Conservation (phyloP, 805 yeast species). For the Debaryomyces prosopidis region DNA sequence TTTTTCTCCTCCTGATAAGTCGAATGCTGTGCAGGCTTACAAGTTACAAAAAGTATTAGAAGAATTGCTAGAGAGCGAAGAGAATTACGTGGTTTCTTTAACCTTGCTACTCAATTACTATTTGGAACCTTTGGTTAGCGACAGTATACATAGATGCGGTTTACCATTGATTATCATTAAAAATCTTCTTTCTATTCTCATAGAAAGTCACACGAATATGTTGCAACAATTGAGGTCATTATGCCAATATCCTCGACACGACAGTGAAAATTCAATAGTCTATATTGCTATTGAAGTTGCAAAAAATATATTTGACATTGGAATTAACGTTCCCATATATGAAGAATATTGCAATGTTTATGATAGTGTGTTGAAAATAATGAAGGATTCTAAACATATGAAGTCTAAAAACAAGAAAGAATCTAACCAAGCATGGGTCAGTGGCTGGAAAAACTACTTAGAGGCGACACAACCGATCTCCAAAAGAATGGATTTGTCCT, state of each 20-base stretch:
- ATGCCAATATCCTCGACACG: slow-evolving; percentile 12
- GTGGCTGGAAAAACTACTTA: slow-evolving; percentile 35
- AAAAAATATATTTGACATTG: slow-evolving; percentile 11
- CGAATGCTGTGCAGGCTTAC: background rate
- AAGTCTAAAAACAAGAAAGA: slow-evolving; percentile 1
- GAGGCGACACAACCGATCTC: slow-evolving; percentile 43
- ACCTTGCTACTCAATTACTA: slow-evolving; percentile 44
- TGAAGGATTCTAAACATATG: slow-evolving; percentile 23
- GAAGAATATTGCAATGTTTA: slow-evolving; percentile 34
- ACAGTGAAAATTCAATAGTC: background rate
- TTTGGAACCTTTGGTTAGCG: slow-evolving; percentile 35
- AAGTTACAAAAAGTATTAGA: slow-evolving; percentile 29
- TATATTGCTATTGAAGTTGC: slow-evolving; percentile 4
- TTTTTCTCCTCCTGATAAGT: slow-evolving; percentile 16
- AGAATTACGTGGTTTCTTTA: slow-evolving; percentile 45
- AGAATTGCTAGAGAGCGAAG: slow-evolving; percentile 53
- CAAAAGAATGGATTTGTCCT: slow-evolving; percentile 48
- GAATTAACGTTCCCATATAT: slow-evolving; percentile 24
- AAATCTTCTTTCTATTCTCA: slow-evolving; percentile 13
- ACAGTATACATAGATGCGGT: slow-evolving; percentile 22
- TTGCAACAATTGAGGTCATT: slow-evolving; percentile 17
- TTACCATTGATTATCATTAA: slow-evolving; percentile 9
- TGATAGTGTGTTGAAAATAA: slow-evolving; percentile 31
- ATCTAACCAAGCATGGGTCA: slow-evolving; percentile 18
- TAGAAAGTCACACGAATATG: slow-evolving; percentile 24